Conservation (phyloP, 495 filamentous ascomycete genomes). For the Penicillium argentinense region DNA sequence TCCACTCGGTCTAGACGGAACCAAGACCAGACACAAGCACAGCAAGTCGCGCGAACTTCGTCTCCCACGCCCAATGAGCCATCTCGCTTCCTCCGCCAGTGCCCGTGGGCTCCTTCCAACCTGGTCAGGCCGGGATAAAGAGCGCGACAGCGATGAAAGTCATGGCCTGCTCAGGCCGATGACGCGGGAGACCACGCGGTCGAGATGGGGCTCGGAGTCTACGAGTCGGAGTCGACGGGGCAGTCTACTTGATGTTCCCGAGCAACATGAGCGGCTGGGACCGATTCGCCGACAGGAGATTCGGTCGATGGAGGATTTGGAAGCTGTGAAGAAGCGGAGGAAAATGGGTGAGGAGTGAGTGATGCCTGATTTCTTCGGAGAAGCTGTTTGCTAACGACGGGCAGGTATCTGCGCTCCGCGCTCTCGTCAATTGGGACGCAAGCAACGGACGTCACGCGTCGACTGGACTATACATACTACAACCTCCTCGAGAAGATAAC, state of each 20-base stretch:
- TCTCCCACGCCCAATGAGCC: conserved; percentile 40
- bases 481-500: conserved; percentile 76
- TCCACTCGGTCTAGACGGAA: conserved; percentile 21
- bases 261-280: conserved; percentile 30
- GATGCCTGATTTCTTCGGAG: no score
- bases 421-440: conserved; percentile 38
- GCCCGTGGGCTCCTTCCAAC: conserved; percentile 36
- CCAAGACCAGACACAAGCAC: conserved; percentile 29
- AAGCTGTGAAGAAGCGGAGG: conserved; percentile 37
- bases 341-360: conserved; percentile 51
- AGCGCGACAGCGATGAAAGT: conserved; percentile 34
- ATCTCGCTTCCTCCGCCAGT: conserved; percentile 35
- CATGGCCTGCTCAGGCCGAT: conserved; percentile 34
- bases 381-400: neutral
- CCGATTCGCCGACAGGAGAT: conserved; percentile 35
- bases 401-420: conserved; percentile 39
- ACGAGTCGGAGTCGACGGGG: conserved; percentile 32
- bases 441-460: conserved; percentile 60
- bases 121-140: conserved; percentile 36
- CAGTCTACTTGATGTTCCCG: conserved; percentile 33
- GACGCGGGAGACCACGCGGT: conserved; percentile 33
- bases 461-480: conserved; percentile 86
- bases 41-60: conserved; percentile 40
- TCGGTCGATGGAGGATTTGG: conserved; percentile 42
- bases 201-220: conserved; percentile 38